These are phyloP conservation scores for Rhodamnia rubescens DNA, from an alignment of 345 rosid species.

Conservation along the genomic window DNA sequence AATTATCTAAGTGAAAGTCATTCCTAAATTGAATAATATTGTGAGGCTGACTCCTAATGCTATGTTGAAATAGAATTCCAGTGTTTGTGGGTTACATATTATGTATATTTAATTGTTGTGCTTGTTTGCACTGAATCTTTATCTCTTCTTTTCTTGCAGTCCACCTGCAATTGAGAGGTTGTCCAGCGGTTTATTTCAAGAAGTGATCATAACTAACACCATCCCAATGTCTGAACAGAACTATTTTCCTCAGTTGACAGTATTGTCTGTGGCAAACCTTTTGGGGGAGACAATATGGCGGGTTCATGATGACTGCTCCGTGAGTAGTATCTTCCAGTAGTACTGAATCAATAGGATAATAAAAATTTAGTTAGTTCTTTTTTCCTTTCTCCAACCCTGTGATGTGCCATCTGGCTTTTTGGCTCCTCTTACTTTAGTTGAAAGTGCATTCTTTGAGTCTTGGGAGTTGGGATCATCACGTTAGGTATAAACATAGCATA, in stretches of 20 bases:
- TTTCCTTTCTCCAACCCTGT: background rate
- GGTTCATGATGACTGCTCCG: conserved; percentile 91
- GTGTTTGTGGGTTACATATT: background rate
- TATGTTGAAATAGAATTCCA: background rate
- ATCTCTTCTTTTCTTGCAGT: conserved; percentile 23
- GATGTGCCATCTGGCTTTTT: background rate
- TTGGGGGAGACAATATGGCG: conserved; percentile 97
- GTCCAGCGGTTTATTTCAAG: conserved; percentile 90
- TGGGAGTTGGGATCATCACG: background rate
- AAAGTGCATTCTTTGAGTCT: background rate
- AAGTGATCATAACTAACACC: conserved; percentile 92
- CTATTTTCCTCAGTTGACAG: conserved; percentile 86
- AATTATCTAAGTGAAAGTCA: background rate
- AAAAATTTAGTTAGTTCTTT: background rate
- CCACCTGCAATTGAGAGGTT: conserved; percentile 94
- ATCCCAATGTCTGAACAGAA: conserved; percentile 77
- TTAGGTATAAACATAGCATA: background rate
- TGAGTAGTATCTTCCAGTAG: conserved; percentile 40
- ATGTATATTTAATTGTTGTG: background rate
- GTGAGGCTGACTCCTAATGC: background rate
- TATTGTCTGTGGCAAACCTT: conserved; percentile 92
- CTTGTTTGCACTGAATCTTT: background rate
- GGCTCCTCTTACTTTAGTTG: background rate
- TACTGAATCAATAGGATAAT: background rate
- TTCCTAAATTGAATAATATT: background rate